Evolutionary conservation across 1,284 basidiomycete genomes (phyloP).

Genomic region (Chiua sp.): DNA sequence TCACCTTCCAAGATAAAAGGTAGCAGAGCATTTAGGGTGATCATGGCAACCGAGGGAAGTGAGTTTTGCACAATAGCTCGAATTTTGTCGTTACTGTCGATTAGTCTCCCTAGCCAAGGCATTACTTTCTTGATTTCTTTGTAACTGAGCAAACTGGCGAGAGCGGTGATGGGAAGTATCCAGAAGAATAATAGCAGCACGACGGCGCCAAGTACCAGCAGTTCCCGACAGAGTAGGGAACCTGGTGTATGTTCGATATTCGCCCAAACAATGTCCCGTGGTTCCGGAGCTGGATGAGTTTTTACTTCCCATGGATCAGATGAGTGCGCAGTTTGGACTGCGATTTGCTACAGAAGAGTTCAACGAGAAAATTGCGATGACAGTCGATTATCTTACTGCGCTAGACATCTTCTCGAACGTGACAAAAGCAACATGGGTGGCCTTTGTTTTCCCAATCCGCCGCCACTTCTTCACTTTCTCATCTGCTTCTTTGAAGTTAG

Average conservation of each 20-base stretch:
- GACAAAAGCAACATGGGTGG: constrained; percentile 91
- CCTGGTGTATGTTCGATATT: constrained; percentile 76
- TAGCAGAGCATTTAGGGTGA: constrained; percentile 86
- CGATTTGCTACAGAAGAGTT: constrained; percentile 72
- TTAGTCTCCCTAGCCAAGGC: constrained; percentile 83
- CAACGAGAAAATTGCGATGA: neutral
- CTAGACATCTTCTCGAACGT: constrained; percentile 96
- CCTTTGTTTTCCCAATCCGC: constrained; percentile 71
- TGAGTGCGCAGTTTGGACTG: constrained; percentile 85
- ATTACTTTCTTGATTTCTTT: constrained; percentile 89
- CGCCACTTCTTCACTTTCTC: constrained; percentile 77
- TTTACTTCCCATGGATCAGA: constrained; percentile 67
- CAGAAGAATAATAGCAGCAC: constrained; percentile 81
- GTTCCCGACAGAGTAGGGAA: constrained; percentile 64
- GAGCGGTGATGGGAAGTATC: constrained; percentile 84
- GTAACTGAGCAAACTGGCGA: constrained; percentile 89
- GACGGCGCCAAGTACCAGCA: constrained; percentile 74
- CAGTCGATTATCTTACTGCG: constrained; percentile 59
- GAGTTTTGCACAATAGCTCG: constrained; percentile 93
- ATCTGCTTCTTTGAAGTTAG: constrained; percentile 78
- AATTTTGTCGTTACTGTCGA: constrained; percentile 82
- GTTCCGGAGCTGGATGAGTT: constrained; percentile 88
- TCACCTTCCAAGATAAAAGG: constrained; percentile 91
- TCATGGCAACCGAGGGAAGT: constrained; percentile 89
- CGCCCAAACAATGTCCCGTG: constrained; percentile 95